Base-by-base conservation (phyloP, 306 rosid species). In the Vigna trinervia region DNA sequence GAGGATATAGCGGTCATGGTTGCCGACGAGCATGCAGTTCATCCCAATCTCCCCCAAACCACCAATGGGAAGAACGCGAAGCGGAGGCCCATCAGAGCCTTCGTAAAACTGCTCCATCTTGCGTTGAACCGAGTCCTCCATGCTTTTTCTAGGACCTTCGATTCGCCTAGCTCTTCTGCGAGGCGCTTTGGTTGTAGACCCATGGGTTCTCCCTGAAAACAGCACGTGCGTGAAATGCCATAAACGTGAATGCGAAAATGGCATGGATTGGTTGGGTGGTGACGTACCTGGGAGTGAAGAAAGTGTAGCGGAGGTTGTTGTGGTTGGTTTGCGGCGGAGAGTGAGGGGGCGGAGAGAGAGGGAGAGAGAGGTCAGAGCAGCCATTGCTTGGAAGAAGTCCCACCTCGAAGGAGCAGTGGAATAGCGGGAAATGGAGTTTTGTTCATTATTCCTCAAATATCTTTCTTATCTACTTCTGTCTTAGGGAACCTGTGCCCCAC, bases 61-160 rank as follows among this genome's bases (percentile, higher is more conserved):
- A 3, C 68, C 68, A 34, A 61, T 61, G 43, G 68, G 68, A 20
- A 61, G 68, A 61, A 61, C 45, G 46, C 68, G 46, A 61, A 61
- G 68, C 12, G 68, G 68, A 61, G 68, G 68, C 6, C 68, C 68
- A 1, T 61, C 46, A 45, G 68, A 32, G 39, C 68, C 68, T 34
- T 61, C 68, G 46, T 61, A 61, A 15, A 61, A 61, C 68, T 61
- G 46, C 46, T 61, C 68, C 68, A 61, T 61, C 68, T 61, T 61
- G 12, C 68, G 68, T 8, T 61, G 68, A 32, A 61, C 68, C 4
- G 68, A 61, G 23, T 61, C 68, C 4, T 61, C 68, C 68, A 61
- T 61, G 68, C 46, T 61, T 15, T 61, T 61, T 8, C 68, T 32
- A 61, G 68, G 68, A 22, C 68, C 68, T 61, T 61, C 68, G 8